These are phyloP conservation scores for Astrothelium subdiscretum DNA, from an alignment of 495 filamentous ascomycete genomes.

Conservation along the genomic window DNA sequence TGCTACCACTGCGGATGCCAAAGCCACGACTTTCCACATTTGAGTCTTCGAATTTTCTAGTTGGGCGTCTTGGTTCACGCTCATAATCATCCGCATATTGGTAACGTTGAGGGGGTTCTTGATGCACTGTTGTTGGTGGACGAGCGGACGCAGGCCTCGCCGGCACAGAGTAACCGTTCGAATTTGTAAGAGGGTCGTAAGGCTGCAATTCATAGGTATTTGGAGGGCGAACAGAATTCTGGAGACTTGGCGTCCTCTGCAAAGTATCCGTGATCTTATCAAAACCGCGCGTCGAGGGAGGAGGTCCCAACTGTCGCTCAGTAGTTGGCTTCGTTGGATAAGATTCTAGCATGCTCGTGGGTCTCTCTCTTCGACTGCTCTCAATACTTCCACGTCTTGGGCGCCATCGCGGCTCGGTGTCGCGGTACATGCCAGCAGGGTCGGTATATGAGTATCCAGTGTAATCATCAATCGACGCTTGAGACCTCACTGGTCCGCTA, in stretches of 20 bases:
- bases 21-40: conserved; percentile 27
- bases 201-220: conserved; percentile 2
- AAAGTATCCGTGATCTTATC: conserved; percentile 25
- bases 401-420: conserved; percentile 30
- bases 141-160: conserved; percentile 18
- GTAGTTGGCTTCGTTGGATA: conserved; percentile 10
- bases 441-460: conserved; percentile 31
- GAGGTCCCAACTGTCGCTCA: conserved; percentile 24
- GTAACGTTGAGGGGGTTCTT: conserved; percentile 20
- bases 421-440: conserved; percentile 28
- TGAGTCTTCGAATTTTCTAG: conserved; percentile 16
- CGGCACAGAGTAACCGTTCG: conserved; percentile 20
- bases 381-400: conserved; percentile 13
- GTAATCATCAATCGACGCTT: conserved; percentile 19
- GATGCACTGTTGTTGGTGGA: conserved; percentile 16
- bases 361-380: conserved; percentile 22
- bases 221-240: conserved; percentile 8
- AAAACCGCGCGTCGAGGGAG: conserved; percentile 29
- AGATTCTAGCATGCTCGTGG: conserved; percentile 23
- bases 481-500: conserved; percentile 11
- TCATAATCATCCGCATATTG: conserved; percentile 19
- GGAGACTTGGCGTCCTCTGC: conserved; percentile 14
- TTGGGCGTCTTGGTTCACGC: conserved; percentile 11
- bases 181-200: conserved; percentile 11
- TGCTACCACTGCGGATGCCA: conserved; percentile 22